These are phyloP conservation scores for Lentinula edodes DNA, from an alignment of 768 basidiomycete genomes.

Conservation along the genomic window DNA sequence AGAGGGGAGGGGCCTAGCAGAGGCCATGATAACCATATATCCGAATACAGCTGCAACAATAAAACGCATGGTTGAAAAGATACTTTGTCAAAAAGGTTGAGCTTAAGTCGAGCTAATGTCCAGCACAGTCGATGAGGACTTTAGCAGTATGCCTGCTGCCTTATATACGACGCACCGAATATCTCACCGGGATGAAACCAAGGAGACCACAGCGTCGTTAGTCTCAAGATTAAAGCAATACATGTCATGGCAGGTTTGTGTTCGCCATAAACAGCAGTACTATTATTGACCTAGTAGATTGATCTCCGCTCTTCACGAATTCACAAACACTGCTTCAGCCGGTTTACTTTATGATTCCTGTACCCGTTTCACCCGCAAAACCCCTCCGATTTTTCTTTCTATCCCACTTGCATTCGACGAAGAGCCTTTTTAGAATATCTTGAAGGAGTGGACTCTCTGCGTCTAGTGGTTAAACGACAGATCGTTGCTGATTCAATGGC, in stretches of 20 bases:
- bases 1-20: not conserved
- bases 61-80: not conserved
- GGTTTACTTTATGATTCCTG: too few species aligned
- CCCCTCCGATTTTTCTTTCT: too few species aligned
- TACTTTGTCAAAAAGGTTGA: not conserved
- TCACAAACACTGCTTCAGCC: too few species aligned
- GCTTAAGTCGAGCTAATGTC: not conserved
- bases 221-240: not conserved
- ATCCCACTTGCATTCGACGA: too few species aligned
- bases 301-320: not conserved
- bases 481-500: too few species aligned
- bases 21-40: not conserved
- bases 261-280: not conserved
- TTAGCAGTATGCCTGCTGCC: not conserved
- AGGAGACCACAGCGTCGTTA: not conserved
- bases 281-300: not conserved
- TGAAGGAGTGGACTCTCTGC: too few species aligned
- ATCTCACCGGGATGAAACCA: not conserved
- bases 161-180: not conserved
- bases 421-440: too few species aligned
- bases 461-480: too few species aligned
- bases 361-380: too few species aligned
- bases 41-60: not conserved
- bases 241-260: not conserved
- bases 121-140: conserved; percentile 2